Percentiles rank a stretch among this genome's conserved stretches.
phyloP scores from a whole-genome alignment of 345 rosid genomes.

The Citrus medica region DNA sequence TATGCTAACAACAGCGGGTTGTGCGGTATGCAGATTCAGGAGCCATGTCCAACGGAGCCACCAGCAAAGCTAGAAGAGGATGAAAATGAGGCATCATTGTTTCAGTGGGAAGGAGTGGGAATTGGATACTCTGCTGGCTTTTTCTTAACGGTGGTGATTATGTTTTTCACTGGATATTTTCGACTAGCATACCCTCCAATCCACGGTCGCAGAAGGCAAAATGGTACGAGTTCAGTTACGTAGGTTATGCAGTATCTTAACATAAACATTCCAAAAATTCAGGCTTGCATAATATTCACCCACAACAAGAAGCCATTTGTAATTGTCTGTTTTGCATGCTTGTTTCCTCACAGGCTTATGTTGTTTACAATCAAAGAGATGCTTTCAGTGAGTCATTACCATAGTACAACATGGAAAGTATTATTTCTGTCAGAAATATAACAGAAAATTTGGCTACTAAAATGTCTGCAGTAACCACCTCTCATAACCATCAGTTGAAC shows the following conservation, averaged over 20 bases:
- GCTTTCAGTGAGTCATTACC: not conserved
- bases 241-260: not conserved
- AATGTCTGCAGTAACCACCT: not conserved
- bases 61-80: conserved; percentile 6
- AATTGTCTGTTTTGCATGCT: too few species aligned
- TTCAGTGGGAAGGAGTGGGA: conserved; percentile 12
- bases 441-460: not conserved
- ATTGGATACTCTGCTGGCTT: conserved; percentile 9
- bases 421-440: not conserved
- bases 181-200: not conserved
- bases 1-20: conserved; percentile 29
- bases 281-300: too few species aligned
- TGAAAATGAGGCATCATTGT: conserved; percentile 1
- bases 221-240: not conserved
- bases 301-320: too few species aligned
- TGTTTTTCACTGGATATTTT: not conserved
- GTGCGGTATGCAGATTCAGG: conserved; percentile 31
- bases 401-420: not conserved
- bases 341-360: not conserved
- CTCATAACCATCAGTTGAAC: not conserved
- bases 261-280: too few species aligned
- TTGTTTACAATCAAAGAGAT: not conserved
- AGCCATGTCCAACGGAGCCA: conserved; percentile 19
- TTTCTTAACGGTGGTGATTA: not conserved
- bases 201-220: not conserved